Conservation (phyloP, 768 basidiomycete genomes). For the Calocybe cyanea region DNA sequence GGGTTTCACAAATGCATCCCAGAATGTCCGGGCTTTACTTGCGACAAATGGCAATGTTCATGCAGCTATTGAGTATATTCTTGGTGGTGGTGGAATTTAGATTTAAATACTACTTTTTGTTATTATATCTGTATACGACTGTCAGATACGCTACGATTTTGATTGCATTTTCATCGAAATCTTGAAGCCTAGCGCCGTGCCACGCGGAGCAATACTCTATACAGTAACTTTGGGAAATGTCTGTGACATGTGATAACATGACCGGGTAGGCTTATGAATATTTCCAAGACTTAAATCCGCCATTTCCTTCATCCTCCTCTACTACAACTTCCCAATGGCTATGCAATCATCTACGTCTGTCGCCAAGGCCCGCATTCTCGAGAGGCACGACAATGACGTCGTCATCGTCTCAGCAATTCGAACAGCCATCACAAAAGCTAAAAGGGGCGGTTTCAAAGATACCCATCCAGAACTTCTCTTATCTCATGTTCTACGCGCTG, state of each 20-base stretch:
- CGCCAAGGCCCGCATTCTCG: conserved; percentile 58
- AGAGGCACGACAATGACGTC: conserved; percentile 80
- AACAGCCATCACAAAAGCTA: conserved; percentile 87
- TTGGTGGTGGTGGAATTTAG: conserved; percentile 62
- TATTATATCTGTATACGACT: no score
- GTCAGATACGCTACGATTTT: no score
- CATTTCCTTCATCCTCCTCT: no score
- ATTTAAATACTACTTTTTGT: no score
- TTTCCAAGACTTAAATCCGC: no score
- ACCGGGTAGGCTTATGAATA: no score
- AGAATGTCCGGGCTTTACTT: conserved; percentile 87
- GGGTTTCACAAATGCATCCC: conserved; percentile 87
- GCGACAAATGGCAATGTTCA: conserved; percentile 94
- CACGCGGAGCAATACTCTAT: no score
- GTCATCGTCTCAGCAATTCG: conserved; percentile 88
- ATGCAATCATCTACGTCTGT: conserved; percentile 18
- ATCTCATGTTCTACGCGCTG: conserved; percentile 70
- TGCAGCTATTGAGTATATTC: conserved; percentile 89
- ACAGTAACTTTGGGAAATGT: no score
- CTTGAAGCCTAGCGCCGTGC: no score
- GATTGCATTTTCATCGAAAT: no score
- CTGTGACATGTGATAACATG: no score
- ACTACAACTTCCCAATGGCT: no score
- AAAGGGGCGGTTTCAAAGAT: conserved; percentile 91
- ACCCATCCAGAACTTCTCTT: conserved; percentile 81